Evolutionary conservation across 1,284 basidiomycete species (phyloP).

Genomic region (Exobasidium cylindrosporum): DNA sequence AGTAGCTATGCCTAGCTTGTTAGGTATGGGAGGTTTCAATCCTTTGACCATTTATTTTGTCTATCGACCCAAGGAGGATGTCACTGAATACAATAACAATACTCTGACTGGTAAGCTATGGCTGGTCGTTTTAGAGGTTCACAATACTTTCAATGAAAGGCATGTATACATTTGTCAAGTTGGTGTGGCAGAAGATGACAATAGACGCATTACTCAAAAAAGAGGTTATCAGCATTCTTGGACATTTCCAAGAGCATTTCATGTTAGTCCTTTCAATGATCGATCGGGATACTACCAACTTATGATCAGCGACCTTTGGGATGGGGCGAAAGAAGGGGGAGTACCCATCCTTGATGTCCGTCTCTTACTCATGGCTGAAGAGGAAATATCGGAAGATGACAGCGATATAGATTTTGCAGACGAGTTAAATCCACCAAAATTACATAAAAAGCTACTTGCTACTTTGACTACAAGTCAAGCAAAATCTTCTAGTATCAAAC

Average conservation of each 20-base stretch:
- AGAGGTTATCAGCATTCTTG: constrained; percentile 65
- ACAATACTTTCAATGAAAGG: constrained; percentile 74
- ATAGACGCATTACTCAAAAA: neutral
- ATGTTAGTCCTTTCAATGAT: constrained; percentile 78
- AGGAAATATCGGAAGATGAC: neutral
- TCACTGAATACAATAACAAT: constrained; percentile 3
- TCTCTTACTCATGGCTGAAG: constrained; percentile 33
- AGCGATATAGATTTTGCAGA: neutral
- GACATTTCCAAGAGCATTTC: constrained; percentile 70
- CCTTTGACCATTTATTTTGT: constrained; percentile 72
- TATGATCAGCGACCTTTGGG: constrained; percentile 34
- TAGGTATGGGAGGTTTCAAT: constrained; percentile 72
- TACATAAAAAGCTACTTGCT: constrained; percentile 60
- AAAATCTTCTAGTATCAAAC: neutral
- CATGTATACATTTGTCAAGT: constrained; percentile 63
- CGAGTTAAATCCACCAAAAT: neutral
- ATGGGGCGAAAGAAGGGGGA: neutral
- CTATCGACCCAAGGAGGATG: constrained; percentile 57
- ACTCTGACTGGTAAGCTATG: constrained; percentile 44
- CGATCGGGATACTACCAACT: constrained; percentile 67
- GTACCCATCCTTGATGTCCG: constrained; percentile 17
- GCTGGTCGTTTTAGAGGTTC: constrained; percentile 68
- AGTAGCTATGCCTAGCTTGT: constrained; percentile 67
- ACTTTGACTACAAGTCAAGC: constrained; percentile 57
- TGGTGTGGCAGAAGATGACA: constrained; percentile 57